A percentile compares a stretch with the other conserved stretches of the same genome.
phyloP scores from a whole-genome alignment of 768 basidiomycete species.

The Hygrocybe coccinea region DNA sequence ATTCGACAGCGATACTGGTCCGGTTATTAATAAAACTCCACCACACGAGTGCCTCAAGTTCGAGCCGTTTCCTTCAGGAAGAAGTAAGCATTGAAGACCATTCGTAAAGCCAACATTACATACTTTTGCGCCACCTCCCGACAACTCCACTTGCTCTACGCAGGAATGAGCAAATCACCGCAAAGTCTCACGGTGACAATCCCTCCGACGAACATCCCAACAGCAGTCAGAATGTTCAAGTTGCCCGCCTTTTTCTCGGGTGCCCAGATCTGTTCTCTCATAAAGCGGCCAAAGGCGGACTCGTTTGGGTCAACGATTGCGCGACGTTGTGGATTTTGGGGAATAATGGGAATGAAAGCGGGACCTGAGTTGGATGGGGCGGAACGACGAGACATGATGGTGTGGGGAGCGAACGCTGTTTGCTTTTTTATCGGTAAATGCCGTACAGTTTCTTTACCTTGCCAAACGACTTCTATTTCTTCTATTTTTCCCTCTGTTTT shows the following conservation, averaged over 20 bases:
- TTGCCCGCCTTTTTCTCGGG: constrained; percentile 76
- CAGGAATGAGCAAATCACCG: constrained; percentile 73
- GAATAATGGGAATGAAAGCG: constrained; percentile 50
- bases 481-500: no score
- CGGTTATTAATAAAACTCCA: no score
- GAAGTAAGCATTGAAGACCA: no score
- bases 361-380: constrained; percentile 50
- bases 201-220: constrained; percentile 64
- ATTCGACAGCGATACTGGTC: no score
- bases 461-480: no score
- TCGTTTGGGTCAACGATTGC: constrained; percentile 55
- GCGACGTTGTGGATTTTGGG: constrained; percentile 35
- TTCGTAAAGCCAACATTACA: no score
- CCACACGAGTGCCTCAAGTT: no score
- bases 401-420: background rate
- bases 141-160: no score
- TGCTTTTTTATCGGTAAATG: background rate
- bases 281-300: constrained; percentile 53
- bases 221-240: constrained; percentile 60
- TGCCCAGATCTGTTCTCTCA: constrained; percentile 61
- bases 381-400: constrained; percentile 62
- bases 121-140: no score
- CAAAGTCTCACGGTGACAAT: constrained; percentile 69
- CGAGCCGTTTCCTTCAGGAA: no score
- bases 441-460: no score